These are phyloP conservation scores for Lolium multiflorum DNA, from an alignment of 176 grass and related monocot species.

Conservation along the genomic window DNA sequence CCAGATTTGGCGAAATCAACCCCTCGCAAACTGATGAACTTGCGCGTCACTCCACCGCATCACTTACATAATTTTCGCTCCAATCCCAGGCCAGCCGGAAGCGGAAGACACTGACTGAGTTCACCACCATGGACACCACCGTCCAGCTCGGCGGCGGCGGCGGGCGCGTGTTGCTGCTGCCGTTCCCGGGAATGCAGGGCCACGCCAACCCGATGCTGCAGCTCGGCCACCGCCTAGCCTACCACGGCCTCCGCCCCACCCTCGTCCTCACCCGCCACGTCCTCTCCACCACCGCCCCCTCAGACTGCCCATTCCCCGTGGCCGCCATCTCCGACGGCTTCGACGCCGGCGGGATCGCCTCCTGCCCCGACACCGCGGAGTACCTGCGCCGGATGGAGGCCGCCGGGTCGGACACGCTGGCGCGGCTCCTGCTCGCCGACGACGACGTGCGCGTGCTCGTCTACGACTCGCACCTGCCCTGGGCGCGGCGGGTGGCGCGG, in stretches of 20 bases:
- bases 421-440: no score
- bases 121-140: no score
- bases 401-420: background rate
- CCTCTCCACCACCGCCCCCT: background rate
- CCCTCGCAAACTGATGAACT: no score
- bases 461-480: no score
- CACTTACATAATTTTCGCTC: no score
- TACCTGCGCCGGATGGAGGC: background rate
- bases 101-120: no score
- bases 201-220: constrained; percentile 47
- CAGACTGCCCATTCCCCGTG: background rate
- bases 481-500: no score
- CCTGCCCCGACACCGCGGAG: background rate
- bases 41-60: no score
- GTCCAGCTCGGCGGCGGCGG: background rate
- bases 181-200: constrained; percentile 13
- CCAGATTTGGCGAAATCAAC: no score
- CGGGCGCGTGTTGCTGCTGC: background rate
- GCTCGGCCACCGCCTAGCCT: constrained; percentile 36
- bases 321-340: constrained; percentile 15
- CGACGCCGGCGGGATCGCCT: constrained; percentile 3
- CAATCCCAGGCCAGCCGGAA: no score
- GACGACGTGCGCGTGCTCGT: no score
- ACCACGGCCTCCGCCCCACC: constrained; percentile 35
- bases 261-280: background rate